phyloP scores from a whole-genome alignment of 495 filamentous ascomycete genomes.

The Pseudotulostoma volvatum region DNA sequence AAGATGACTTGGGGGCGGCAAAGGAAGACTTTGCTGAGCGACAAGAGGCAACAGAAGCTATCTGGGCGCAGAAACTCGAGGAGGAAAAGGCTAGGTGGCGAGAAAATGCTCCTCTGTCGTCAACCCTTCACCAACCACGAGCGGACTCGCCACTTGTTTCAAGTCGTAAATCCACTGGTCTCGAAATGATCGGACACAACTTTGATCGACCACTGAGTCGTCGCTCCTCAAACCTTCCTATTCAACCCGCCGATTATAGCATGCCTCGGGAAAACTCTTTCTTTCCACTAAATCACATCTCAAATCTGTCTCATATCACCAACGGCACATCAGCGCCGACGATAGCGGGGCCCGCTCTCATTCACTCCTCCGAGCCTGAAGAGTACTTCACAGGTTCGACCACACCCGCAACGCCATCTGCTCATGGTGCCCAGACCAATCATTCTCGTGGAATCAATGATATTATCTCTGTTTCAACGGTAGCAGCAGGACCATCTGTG shows the following conservation, averaged over 20 bases:
- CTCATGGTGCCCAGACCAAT: conserved; percentile 22
- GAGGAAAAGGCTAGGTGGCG: conserved; percentile 65
- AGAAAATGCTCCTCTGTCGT: conserved; percentile 31
- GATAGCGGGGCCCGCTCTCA: conserved; percentile 38
- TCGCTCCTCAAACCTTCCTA: conserved; percentile 30
- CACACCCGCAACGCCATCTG: conserved; percentile 46
- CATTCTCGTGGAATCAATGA: conserved; percentile 56
- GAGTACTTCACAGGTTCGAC: conserved; percentile 45
- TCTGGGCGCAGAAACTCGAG: conserved; percentile 43
- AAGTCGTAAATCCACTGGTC: conserved; percentile 27
- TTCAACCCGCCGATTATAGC: conserved; percentile 23
- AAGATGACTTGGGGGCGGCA: conserved; percentile 41
- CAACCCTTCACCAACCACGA: conserved; percentile 27
- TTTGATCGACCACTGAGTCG: conserved; percentile 29
- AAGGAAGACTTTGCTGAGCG: conserved; percentile 52
- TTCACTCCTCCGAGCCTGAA: conserved; percentile 43
- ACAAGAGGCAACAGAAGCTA: conserved; percentile 46
- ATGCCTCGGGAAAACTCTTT: conserved; percentile 30
- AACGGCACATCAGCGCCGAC: conserved; percentile 17
- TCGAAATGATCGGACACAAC: conserved; percentile 18
- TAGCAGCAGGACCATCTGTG: conserved; percentile 79
- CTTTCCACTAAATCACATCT: conserved; percentile 21
- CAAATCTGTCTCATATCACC: conserved; percentile 18
- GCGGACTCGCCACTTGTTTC: conserved; percentile 33
- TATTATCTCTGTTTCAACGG: conserved; percentile 75